Percentiles rank a stretch among this genome's conserved stretches.
These are phyloP conservation scores for Sistotremastrum suecicum DNA, from an alignment of 768 basidiomycete species.

Conservation along the genomic window DNA sequence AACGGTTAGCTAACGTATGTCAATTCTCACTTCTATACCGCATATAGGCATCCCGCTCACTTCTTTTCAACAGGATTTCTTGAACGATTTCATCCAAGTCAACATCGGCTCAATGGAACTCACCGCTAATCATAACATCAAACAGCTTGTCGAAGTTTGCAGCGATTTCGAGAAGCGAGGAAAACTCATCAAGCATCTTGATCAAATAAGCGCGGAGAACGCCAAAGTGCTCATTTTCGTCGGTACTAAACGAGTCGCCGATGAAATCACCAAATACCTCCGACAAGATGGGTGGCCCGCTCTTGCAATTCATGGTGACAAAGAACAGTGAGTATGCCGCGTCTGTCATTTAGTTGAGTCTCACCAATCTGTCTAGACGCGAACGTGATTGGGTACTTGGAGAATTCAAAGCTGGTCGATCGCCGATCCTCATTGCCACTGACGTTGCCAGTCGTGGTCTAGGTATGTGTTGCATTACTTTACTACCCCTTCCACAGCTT, in stretches of 20 bases:
- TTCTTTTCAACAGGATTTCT: conserved; percentile 58
- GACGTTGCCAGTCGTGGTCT: conserved; percentile 99
- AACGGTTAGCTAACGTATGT: conserved; percentile 80
- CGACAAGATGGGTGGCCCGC: conserved; percentile 99
- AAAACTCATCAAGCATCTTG: conserved; percentile 93
- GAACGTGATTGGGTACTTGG: conserved; percentile 99
- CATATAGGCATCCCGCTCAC: neutral
- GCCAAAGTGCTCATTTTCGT: conserved; percentile 99
- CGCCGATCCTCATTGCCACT: conserved; percentile 95
- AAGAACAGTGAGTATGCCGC: conserved; percentile 67
- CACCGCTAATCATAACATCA: conserved; percentile 95
- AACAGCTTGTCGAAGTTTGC: conserved; percentile 91
- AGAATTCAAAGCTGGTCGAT: conserved; percentile 97
- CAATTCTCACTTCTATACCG: neutral
- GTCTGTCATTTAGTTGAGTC: neutral
- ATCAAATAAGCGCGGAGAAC: conserved; percentile 90
- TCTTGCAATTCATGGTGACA: conserved; percentile 97
- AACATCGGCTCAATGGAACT: conserved; percentile 99
- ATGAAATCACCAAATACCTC: conserved; percentile 96
- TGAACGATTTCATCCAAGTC: conserved; percentile 93
- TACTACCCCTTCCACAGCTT: conserved; percentile 4
- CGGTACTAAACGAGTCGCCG: conserved; percentile 92
- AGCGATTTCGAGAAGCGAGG: conserved; percentile 95
- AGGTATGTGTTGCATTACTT: conserved; percentile 62
- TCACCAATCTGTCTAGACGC: conserved; percentile 33